Conservation (phyloP, 768 basidiomycete species). For the Piloderma croceum region DNA sequence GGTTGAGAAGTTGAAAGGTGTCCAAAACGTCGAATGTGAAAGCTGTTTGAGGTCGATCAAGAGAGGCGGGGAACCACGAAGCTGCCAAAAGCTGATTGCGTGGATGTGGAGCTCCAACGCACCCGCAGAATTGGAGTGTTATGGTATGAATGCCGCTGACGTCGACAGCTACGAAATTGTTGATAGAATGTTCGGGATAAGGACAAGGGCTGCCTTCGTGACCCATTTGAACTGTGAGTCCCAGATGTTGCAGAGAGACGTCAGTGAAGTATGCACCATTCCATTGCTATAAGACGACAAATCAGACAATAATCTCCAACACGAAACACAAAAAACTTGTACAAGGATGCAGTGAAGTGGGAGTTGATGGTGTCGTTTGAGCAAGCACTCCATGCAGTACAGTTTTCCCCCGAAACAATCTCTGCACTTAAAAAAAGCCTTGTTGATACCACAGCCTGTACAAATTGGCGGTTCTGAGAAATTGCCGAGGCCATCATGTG, state of each 20-base stretch:
- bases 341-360: constrained; percentile 17
- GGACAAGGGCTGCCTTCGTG: constrained; percentile 13
- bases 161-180: constrained; percentile 18
- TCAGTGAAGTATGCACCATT: constrained; percentile 11
- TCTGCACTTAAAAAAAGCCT: too few species aligned
- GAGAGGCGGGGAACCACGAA: constrained; percentile 19
- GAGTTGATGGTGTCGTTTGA: constrained; percentile 9
- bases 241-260: constrained; percentile 2
- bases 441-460: too few species aligned
- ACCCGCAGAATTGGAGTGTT: constrained; percentile 17
- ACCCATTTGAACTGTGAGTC: constrained; percentile 15
- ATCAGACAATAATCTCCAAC: neutral
- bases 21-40: constrained; percentile 15
- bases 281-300: constrained; percentile 20
- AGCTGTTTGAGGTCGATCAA: constrained; percentile 12
- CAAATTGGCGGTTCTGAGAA: too few species aligned
- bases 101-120: neutral
- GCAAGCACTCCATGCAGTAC: constrained; percentile 10
- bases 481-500: too few species aligned
- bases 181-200: neutral
- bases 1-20: constrained; percentile 16
- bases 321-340: neutral
- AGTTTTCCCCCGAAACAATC: constrained; percentile 1
- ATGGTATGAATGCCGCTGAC: constrained; percentile 18
- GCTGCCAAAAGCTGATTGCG: constrained; percentile 14